A percentile compares a stretch with the other conserved stretches of the same genome.
phyloP scores from a whole-genome alignment of 2,329 filamentous ascomycete species.

The Pseudopyrenochaeta lycopersici region DNA sequence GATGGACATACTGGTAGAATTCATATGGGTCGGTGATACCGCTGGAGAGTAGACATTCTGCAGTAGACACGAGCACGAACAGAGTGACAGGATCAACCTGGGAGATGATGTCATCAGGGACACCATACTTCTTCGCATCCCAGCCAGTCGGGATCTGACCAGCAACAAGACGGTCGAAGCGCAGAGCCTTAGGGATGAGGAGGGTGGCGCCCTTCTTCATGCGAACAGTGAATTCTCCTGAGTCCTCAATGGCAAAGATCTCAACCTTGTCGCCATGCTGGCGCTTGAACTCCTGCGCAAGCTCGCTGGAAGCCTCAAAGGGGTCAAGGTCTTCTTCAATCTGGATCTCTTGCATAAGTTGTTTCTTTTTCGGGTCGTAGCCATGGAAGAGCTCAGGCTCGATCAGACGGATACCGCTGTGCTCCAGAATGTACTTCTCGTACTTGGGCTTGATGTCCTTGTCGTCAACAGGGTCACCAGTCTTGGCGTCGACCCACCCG shows the following conservation, averaged over 20 bases:
- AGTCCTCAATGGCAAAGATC: constrained; percentile 92
- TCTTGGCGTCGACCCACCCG: constrained; percentile 95
- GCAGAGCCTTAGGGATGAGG: constrained; percentile 94
- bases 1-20: constrained; percentile 99
- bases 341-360: constrained; percentile 95
- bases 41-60: constrained; percentile 86
- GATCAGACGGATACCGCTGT: constrained; percentile 96
- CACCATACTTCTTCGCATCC: constrained; percentile 95
- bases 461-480: constrained; percentile 93
- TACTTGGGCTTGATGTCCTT: constrained; percentile 98
- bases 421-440: constrained; percentile 94
- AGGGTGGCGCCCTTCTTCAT: constrained; percentile 95
- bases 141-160: constrained; percentile 97
- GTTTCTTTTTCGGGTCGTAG: constrained; percentile 98
- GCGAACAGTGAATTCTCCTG: constrained; percentile 92
- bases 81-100: constrained; percentile 97
- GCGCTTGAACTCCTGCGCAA: constrained; percentile 94
- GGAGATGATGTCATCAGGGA: constrained; percentile 96
- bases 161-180: constrained; percentile 96
- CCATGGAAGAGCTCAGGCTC: constrained; percentile 96
- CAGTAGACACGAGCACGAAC: constrained; percentile 92
- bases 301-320: constrained; percentile 97
- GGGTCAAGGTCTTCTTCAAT: constrained; percentile 97
- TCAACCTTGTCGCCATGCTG: constrained; percentile 98
- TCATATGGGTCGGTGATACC: constrained; percentile 99